Base-by-base conservation (phyloP, 305 asterid species). In the Ajuga reptans region DNA sequence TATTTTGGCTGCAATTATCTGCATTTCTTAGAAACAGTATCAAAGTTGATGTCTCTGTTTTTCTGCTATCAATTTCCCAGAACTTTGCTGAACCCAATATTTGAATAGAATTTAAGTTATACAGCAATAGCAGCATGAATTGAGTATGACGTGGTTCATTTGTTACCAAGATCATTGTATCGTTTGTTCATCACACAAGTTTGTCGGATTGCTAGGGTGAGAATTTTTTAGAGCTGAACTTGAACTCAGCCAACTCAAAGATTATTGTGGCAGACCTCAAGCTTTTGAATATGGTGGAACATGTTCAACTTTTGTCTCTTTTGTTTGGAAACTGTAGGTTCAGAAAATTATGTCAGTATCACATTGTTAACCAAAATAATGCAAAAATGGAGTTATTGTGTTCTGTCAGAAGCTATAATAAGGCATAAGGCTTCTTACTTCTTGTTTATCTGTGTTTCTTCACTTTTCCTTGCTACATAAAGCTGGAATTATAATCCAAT, bases 351-450 rank as follows among this genome's bases (percentile, higher is more conserved):
- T 37, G 45, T 9, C 12, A 31, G 24, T 36, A 41, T 65, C 15
- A 14, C 36, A 16, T 52, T 49, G 18, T 17, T 31, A 31, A 33
- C 7, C 29, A 24, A 54, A 53, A 4, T 54, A 18, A 12, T 1
- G 36, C 33, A 3, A 17, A 11, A 31, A 6, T 10, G 34, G 49
- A 57, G 58, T 5, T 41, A 41, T 39, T 27, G 31, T 27, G 3
- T 27, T 27, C 31, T 27, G 1, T 39, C 54, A 1, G 15, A 11
- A 52, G 21, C 6, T 53, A 7, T 14, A 29, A n/a, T n/a, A n/a
- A n/a, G n/a, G n/a, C n/a, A n/a, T n/a, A n/a, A n/a, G 60, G n/a
- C 53, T 62, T 54, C 27, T 46, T 62, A 57, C 27, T 57, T 47
- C 41, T 18, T 66, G 24, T 9, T n/a, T 59, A n/a, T n/a, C n/a